Percentiles rank a stretch among this genome's conserved stretches.
phyloP scores from a whole-genome alignment of 768 basidiomycete species.

The Hericium alpestre region DNA sequence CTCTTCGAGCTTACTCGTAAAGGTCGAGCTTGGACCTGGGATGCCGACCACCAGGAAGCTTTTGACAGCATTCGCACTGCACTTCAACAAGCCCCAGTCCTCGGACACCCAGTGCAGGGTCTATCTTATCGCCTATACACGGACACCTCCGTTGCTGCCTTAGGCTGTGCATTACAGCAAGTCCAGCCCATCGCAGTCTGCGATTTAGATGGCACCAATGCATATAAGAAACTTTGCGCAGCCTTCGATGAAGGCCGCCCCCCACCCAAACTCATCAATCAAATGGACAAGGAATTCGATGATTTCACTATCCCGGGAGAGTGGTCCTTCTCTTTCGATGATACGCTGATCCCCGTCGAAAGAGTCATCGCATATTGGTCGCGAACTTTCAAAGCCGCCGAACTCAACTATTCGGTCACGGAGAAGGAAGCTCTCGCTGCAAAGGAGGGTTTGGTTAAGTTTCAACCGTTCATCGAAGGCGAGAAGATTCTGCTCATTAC shows the following conservation, averaged over 20 bases:
- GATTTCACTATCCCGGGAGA: not conserved
- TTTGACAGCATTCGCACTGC: slow-evolving; percentile 22
- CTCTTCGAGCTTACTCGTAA: slow-evolving; percentile 25
- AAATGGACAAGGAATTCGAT: not conserved
- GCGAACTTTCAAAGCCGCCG: slow-evolving; percentile 9
- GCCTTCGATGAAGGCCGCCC: not conserved
- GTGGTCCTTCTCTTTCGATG: slow-evolving; percentile 5
- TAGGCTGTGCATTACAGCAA: slow-evolving; percentile 16
- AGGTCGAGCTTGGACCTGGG: slow-evolving; percentile 16
- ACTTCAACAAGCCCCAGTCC: slow-evolving; percentile 22
- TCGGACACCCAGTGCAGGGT: slow-evolving; percentile 20
- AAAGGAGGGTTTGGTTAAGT: slow-evolving; percentile 28
- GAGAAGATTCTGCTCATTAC: slow-evolving; percentile 18
- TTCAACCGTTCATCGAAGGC: slow-evolving; percentile 27
- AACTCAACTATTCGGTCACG: slow-evolving; percentile 25
- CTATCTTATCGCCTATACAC: slow-evolving; percentile 26
- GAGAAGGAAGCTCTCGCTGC: slow-evolving; percentile 29
- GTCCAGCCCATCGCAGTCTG: slow-evolving; percentile 13
- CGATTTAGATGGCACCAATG: slow-evolving; percentile 14
- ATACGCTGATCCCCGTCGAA: slow-evolving; percentile 13
- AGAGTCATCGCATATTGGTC: slow-evolving; percentile 15
- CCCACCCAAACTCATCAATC: not conserved
- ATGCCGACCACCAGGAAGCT: slow-evolving; percentile 15
- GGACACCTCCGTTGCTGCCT: slow-evolving; percentile 18
- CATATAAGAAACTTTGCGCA: slow-evolving; percentile 7